Conservation (phyloP, 1,139 yeast genomes). For the Saccharomycopsis hybrid region DNA sequence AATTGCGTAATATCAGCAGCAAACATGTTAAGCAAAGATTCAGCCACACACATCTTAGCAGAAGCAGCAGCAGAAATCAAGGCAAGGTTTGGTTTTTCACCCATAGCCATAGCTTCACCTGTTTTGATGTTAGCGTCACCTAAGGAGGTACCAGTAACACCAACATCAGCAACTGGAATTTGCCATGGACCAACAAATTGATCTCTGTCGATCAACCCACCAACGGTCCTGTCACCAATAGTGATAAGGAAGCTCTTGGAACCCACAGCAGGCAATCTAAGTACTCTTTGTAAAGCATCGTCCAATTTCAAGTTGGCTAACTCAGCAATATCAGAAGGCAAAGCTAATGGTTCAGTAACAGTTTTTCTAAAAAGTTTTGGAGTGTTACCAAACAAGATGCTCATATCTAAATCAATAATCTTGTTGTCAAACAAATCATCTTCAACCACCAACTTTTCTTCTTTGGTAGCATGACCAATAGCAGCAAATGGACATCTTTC, state of each 20-base stretch:
- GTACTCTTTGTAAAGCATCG: constrained; percentile 78
- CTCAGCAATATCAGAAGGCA: constrained; percentile 31
- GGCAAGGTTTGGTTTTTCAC: constrained; percentile 91
- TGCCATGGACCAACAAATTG: constrained; percentile 99
- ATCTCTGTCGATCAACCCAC: constrained; percentile 95
- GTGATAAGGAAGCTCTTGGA: constrained; percentile 93
- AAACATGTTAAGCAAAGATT: constrained; percentile 77
- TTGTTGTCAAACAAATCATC: constrained; percentile 71
- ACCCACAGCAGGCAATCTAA: constrained; percentile 90
- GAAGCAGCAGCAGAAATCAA: constrained; percentile 89
- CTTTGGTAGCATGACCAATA: constrained; percentile 90
- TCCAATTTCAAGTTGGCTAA: constrained; percentile 34
- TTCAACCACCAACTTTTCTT: constrained; percentile 72
- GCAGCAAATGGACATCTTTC: constrained; percentile 97
- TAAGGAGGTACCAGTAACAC: constrained; percentile 87
- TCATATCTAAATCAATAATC: constrained; percentile 96
- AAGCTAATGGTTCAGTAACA: constrained; percentile 50
- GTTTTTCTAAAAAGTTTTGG: constrained; percentile 91
- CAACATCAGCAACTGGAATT: constrained; percentile 98
- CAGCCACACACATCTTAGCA: constrained; percentile 97
- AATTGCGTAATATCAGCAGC: constrained; percentile 85
- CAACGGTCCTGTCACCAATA: constrained; percentile 94
- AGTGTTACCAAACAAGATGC: constrained; percentile 93
- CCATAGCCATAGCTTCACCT: constrained; percentile 98
- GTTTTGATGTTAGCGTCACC: constrained; percentile 65